Conservation (phyloP, 352 stramenopile species). For the Phytophthora hibernalis region DNA sequence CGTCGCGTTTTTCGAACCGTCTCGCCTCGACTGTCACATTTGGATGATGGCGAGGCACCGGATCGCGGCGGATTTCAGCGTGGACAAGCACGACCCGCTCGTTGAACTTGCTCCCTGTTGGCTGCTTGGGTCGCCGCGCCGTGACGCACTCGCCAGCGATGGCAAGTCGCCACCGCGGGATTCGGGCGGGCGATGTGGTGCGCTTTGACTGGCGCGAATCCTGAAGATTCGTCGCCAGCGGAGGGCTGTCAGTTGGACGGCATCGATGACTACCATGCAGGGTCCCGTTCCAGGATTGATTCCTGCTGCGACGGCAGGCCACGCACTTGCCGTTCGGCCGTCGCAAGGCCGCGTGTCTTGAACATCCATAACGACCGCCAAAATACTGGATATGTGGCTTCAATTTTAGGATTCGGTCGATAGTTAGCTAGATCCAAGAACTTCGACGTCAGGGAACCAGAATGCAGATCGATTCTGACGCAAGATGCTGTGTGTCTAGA, state of each 20-base stretch:
- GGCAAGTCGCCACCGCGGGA: too few species aligned
- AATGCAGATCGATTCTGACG: too few species aligned
- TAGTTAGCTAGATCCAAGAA: too few species aligned
- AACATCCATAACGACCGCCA: slow-evolving; percentile 17
- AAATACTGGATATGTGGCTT: slow-evolving; percentile 14
- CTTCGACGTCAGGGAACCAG: too few species aligned
- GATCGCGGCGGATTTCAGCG: slow-evolving; percentile 5
- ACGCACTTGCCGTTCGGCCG: slow-evolving; percentile 1
- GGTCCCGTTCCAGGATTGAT: too few species aligned
- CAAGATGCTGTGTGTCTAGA: too few species aligned
- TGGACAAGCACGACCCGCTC: slow-evolving; percentile 6
- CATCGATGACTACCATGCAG: too few species aligned
- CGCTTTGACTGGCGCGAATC: slow-evolving; percentile 18
- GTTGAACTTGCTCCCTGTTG: slow-evolving; percentile 16
- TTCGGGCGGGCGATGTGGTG: not conserved
- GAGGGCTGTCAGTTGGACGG: not conserved
- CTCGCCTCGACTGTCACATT: slow-evolving; percentile 35
- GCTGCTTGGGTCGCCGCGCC: slow-evolving; percentile 14
- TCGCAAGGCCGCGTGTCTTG: slow-evolving; percentile 7
- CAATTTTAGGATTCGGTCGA: too few species aligned
- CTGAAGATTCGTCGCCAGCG: slow-evolving; percentile 36
- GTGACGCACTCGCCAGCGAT: too few species aligned
- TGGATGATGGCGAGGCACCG: not conserved
- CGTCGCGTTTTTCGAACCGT: slow-evolving; percentile 12
- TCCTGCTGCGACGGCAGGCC: not conserved